phyloP scores from a whole-genome alignment of 2,329 filamentous ascomycete genomes.

The Domatiomyces catenatus region DNA sequence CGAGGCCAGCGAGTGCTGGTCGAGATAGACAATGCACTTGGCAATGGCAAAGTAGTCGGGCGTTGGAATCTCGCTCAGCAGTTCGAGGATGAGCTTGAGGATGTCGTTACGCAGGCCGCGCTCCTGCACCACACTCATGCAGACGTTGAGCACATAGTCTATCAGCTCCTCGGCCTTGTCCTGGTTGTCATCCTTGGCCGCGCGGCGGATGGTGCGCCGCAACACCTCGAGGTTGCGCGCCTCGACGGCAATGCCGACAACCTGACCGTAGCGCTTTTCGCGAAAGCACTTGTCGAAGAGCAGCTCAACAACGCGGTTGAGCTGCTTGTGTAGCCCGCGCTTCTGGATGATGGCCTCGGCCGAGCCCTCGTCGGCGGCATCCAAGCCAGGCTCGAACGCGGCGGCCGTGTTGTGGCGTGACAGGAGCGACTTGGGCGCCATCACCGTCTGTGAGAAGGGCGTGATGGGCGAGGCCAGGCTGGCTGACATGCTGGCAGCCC shows the following conservation, averaged over 20 bases:
- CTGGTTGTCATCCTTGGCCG: slow-evolving; percentile 70
- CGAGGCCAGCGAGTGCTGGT: slow-evolving; percentile 81
- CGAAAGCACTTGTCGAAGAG: slow-evolving; percentile 82
- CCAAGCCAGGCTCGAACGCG: slow-evolving; percentile 40
- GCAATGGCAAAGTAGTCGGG: slow-evolving; percentile 98
- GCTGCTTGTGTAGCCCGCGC: slow-evolving; percentile 57
- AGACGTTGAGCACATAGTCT: slow-evolving; percentile 90
- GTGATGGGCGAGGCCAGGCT: slow-evolving; percentile 73
- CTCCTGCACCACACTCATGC: slow-evolving; percentile 96
- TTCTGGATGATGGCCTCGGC: slow-evolving; percentile 50
- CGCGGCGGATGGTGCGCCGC: slow-evolving; percentile 70
- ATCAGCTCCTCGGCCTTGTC: slow-evolving; percentile 67
- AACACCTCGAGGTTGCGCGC: slow-evolving; percentile 83
- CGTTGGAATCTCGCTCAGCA: slow-evolving; percentile 81
- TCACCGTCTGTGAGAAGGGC: slow-evolving; percentile 82
- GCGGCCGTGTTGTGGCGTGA: slow-evolving; percentile 57
- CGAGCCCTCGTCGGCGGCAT: slow-evolving; percentile 35
- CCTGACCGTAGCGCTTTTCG: slow-evolving; percentile 79
- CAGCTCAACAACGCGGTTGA: slow-evolving; percentile 71
- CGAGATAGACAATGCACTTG: slow-evolving; percentile 90
- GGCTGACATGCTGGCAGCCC: slow-evolving; percentile 46
- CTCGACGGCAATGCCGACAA: slow-evolving; percentile 92
- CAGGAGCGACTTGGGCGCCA: slow-evolving; percentile 89
- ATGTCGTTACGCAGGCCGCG: slow-evolving; percentile 72
- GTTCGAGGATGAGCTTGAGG: slow-evolving; percentile 75